A percentile compares a stretch with the other conserved stretches of the same genome.
These are phyloP conservation scores for Monosporozyma aerobia DNA, from an alignment of 805 yeast species.

Conservation along the genomic window DNA sequence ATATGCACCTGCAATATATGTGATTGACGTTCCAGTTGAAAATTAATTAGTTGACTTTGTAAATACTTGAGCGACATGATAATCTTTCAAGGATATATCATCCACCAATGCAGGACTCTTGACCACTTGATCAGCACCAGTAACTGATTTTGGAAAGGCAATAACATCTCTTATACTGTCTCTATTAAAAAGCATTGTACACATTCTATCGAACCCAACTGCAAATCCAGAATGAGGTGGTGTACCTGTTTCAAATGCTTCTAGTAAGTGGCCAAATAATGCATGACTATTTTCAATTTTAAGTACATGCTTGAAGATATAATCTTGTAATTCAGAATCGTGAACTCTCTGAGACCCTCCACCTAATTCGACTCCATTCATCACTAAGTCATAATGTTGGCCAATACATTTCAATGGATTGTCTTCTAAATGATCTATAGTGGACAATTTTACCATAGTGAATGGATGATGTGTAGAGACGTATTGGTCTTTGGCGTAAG, in stretches of 20 bases:
- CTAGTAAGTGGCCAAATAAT: constrained; percentile 77
- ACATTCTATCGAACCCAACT: constrained; percentile 84
- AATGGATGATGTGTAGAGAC: constrained; percentile 94
- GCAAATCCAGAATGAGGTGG: constrained; percentile 99
- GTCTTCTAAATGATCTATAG: constrained; percentile 43
- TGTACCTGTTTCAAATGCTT: constrained; percentile 80
- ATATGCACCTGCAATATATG: not conserved
- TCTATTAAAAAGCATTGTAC: constrained; percentile 80
- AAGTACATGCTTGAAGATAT: constrained; percentile 56
- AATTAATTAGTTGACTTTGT: not conserved
- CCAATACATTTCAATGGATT: constrained; percentile 66
- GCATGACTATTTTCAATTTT: constrained; percentile 47
- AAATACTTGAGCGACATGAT: constrained; percentile 28
- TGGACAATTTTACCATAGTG: constrained; percentile 77
- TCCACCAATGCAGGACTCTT: constrained; percentile 69
- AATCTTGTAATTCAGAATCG: constrained; percentile 69
- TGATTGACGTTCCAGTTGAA: not conserved
- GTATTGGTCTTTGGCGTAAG: constrained; percentile 39
- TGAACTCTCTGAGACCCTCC: constrained; percentile 97
- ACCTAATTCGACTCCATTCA: constrained; percentile 92
- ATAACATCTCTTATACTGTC: constrained; percentile 82
- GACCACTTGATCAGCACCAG: constrained; percentile 83
- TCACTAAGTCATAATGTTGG: constrained; percentile 87
- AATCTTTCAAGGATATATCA: constrained; percentile 41
- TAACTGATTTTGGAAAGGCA: constrained; percentile 89